A percentile compares a stretch with the other conserved stretches of the same genome.
These are phyloP conservation scores for Saitoella complicata DNA, from an alignment of 805 yeast species.

Conservation along the genomic window DNA sequence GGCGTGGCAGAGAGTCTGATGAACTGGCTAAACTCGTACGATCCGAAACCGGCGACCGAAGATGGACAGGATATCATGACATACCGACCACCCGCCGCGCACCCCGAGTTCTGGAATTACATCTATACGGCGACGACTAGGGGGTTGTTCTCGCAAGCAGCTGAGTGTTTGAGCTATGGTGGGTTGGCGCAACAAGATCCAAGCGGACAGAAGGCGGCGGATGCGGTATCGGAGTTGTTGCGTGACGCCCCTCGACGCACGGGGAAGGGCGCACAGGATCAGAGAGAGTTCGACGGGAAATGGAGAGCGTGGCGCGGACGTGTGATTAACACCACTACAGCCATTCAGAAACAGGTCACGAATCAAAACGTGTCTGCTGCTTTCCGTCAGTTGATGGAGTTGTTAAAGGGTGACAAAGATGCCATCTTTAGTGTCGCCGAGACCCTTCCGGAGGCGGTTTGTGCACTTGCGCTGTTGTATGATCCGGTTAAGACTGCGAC, in stretches of 20 bases:
- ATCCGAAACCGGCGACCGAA: constrained; percentile 1
- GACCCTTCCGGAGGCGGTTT: neutral
- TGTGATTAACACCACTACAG: neutral
- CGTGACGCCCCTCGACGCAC: neutral
- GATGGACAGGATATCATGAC: constrained; percentile 3
- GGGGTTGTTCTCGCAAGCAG: constrained; percentile 1
- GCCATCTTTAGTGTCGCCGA: neutral
- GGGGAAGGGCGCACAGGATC: neutral
- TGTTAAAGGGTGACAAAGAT: constrained; percentile 1
- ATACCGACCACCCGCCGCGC: neutral
- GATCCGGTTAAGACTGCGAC: neutral
- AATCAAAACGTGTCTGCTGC: neutral
- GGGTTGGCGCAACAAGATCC: neutral
- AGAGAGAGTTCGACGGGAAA: neutral
- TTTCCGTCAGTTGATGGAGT: neutral
- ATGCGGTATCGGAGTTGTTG: neutral
- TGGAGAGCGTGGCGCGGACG: constrained; percentile 2
- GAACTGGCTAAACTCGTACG: constrained; percentile 1
- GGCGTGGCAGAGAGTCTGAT: neutral
- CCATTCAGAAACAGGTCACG: neutral
- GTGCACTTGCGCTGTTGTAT: neutral
- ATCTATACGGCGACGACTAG: neutral
- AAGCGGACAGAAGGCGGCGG: neutral
- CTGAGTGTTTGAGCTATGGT: neutral
- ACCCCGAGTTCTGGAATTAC: constrained; percentile 2